Percentiles rank a stretch among this genome's conserved stretches.
Evolutionary conservation across 169 alveolate species (phyloP).

Genomic region (Plasmodium reichenowi): DNA sequence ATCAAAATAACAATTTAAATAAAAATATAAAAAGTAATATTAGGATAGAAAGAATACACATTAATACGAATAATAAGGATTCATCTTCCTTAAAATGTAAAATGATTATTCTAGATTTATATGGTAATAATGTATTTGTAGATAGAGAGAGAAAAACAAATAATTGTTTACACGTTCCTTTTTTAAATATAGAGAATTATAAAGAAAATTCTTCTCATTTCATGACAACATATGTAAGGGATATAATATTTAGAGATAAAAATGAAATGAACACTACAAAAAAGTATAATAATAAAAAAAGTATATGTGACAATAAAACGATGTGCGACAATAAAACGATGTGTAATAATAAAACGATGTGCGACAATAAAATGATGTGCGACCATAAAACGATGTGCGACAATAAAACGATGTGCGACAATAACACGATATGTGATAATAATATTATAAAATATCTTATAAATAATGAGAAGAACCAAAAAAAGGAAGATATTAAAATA

Average conservation of each 20-base stretch:
- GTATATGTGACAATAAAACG: no score
- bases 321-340: background rate
- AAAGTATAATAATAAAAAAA: background rate
- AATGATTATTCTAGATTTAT: conserved; percentile 12
- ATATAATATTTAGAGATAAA: background rate
- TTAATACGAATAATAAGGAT: no score
- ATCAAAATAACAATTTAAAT: no score
- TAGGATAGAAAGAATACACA: no score
- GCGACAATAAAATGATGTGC: background rate
- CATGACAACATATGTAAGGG: conserved; percentile 9
- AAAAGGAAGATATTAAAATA: background rate
- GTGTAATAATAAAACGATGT: background rate
- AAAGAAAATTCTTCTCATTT: conserved; percentile 13
- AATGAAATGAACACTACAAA: background rate
- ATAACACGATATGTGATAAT: background rate
- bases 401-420: background rate
- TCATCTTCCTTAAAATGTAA: background rate
- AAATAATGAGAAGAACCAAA: background rate
- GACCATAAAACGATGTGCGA: background rate
- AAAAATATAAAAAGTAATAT: no score
- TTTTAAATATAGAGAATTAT: conserved; percentile 26
- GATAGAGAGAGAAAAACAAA: conserved; percentile 15
- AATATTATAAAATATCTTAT: background rate
- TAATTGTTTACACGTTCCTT: conserved; percentile 1
- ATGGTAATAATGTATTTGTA: conserved; percentile 19